Conservation (phyloP, 805 yeast species). For the Wickerhamomyces queroliae region DNA sequence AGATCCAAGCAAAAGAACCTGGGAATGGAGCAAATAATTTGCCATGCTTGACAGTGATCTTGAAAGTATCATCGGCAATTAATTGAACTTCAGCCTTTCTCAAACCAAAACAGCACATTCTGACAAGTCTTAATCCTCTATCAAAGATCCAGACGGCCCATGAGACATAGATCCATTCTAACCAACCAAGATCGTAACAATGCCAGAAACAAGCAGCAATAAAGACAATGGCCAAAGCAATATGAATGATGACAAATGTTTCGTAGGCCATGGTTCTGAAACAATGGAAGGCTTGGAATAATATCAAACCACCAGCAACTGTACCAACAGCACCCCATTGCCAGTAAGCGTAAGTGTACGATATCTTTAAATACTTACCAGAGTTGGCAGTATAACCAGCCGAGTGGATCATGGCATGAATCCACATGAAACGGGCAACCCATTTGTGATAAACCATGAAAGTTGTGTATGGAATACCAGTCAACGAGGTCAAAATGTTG, state of each 20-base stretch:
- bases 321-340: conserved; percentile 42
- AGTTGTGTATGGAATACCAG: conserved; percentile 60
- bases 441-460: conserved; percentile 66
- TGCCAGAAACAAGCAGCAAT: conserved; percentile 56
- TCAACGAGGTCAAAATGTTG: conserved; percentile 50
- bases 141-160: conserved; percentile 25
- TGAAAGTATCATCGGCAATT: conserved; percentile 38
- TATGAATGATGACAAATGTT: conserved; percentile 51
- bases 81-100: conserved; percentile 15
- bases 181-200: conserved; percentile 44
- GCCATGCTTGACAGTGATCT: conserved; percentile 37
- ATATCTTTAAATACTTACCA: conserved; percentile 4
- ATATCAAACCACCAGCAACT: conserved; percentile 33
- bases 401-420: conserved; percentile 17
- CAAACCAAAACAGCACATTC: conserved; percentile 22
- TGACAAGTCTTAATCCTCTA: conserved; percentile 38
- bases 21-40: conserved; percentile 40
- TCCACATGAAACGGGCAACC: conserved; percentile 39
- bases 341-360: conserved; percentile 8
- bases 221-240: conserved; percentile 46
- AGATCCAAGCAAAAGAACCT: conserved; percentile 49
- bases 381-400: conserved; percentile 13
- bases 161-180: conserved; percentile 42
- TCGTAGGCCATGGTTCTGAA: conserved; percentile 57
- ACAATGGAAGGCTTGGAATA: conserved; percentile 42